Conservation (phyloP, 495 filamentous ascomycete species). For the Neurospora tetrasperma region DNA sequence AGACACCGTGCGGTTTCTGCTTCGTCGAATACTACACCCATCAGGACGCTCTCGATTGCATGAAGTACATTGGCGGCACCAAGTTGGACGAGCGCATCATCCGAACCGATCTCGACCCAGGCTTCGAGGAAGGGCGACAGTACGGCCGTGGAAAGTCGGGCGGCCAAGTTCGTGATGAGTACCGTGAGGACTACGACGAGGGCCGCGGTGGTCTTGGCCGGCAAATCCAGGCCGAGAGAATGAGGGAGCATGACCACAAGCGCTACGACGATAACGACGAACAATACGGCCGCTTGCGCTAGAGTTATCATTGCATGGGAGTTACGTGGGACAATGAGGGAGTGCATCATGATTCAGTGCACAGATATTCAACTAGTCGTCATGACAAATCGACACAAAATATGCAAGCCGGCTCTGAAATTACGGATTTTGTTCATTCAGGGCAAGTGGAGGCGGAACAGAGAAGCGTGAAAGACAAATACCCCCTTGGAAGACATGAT, state of each 20-base stretch:
- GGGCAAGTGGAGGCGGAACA: not conserved
- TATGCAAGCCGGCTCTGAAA: not conserved
- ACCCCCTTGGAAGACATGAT: not conserved
- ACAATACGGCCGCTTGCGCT: conserved; percentile 36
- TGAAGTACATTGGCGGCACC: conserved; percentile 98
- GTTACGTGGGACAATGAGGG: not conserved
- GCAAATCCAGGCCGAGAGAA: conserved; percentile 52
- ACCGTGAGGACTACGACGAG: conserved; percentile 91
- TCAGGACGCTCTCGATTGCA: conserved; percentile 88
- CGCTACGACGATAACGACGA: conserved; percentile 39
- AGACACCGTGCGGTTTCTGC: conserved; percentile 97
- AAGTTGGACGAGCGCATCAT: conserved; percentile 97
- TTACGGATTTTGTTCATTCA: not conserved
- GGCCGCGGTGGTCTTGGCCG: conserved; percentile 71
- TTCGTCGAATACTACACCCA: conserved; percentile 99
- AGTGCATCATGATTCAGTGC: not conserved
- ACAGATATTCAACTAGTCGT: not conserved
- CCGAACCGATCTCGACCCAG: conserved; percentile 90
- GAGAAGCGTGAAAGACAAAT: not conserved
- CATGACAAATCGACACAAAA: not conserved
- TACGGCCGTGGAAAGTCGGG: conserved; percentile 87
- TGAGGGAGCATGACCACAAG: conserved; percentile 44
- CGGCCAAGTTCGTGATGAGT: conserved; percentile 95
- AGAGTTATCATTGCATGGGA: not conserved
- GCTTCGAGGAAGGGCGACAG: conserved; percentile 90